Conservation (phyloP, 805 yeast species). For the Wickerhamomyces alni region DNA sequence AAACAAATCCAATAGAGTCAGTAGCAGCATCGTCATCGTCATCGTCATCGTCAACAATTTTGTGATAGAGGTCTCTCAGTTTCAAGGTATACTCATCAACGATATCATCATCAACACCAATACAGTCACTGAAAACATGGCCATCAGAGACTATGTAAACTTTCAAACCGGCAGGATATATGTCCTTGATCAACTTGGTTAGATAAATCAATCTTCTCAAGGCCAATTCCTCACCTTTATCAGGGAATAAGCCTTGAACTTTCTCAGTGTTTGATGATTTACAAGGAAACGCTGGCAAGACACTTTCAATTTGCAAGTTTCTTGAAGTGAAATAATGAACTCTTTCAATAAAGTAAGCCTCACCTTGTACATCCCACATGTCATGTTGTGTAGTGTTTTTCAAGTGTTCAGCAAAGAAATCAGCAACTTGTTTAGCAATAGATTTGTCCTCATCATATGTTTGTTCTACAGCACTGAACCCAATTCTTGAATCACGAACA, state of each 20-base stretch:
- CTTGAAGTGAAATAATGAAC: slow-evolving; percentile 45
- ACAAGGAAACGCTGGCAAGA: slow-evolving; percentile 61
- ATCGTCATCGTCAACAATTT: slow-evolving; percentile 24
- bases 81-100: slow-evolving; percentile 43
- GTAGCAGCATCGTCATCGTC: slow-evolving; percentile 20
- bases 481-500: slow-evolving; percentile 29
- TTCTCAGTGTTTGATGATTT: slow-evolving; percentile 53
- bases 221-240: slow-evolving; percentile 45
- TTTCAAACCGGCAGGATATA: slow-evolving; percentile 52
- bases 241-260: slow-evolving; percentile 44
- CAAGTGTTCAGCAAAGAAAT: slow-evolving; percentile 39
- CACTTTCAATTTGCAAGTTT: slow-evolving; percentile 43
- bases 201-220: slow-evolving; percentile 31
- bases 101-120: slow-evolving; percentile 52
- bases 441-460: slow-evolving; percentile 7
- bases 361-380: slow-evolving; percentile 44
- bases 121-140: slow-evolving; percentile 59
- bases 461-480: slow-evolving; percentile 15
- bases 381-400: slow-evolving; percentile 43
- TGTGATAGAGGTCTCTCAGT: slow-evolving; percentile 37
- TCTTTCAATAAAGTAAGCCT: slow-evolving; percentile 34
- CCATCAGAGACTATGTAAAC: slow-evolving; percentile 58
- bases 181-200: slow-evolving; percentile 25
- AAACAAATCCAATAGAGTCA: slow-evolving; percentile 32
- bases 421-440: slow-evolving; percentile 29